Percentiles rank a stretch among this genome's conserved stretches.
Evolutionary conservation across 2,329 filamentous ascomycete species (phyloP).

Genomic region (Cladophialophora chaetospira): DNA sequence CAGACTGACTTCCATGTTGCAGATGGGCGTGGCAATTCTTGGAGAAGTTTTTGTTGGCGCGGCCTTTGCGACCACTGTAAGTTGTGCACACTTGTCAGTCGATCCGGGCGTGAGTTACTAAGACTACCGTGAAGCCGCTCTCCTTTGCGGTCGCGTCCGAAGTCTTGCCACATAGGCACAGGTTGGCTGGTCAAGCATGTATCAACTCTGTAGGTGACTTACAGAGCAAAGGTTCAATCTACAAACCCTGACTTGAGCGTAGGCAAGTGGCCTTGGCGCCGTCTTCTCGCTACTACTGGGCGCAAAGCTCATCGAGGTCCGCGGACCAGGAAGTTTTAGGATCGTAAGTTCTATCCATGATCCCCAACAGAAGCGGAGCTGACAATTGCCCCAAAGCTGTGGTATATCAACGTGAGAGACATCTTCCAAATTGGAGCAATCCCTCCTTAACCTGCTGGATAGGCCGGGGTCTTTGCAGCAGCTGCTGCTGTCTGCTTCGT

Average conservation of each 20-base stretch:
- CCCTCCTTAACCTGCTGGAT: background rate
- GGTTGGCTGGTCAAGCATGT: slow-evolving; percentile 15
- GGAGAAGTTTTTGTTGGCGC: slow-evolving; percentile 17
- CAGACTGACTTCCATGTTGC: background rate
- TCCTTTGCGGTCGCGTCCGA: slow-evolving; percentile 16
- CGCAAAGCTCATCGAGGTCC: slow-evolving; percentile 12
- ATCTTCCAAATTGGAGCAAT: background rate
- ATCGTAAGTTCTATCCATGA: slow-evolving; percentile 4
- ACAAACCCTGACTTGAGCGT: background rate
- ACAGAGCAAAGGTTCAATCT: background rate
- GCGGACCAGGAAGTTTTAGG: slow-evolving; percentile 9
- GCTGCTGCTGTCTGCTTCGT: slow-evolving; percentile 11
- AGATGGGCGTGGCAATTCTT: slow-evolving; percentile 15
- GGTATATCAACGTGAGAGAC: slow-evolving; percentile 16
- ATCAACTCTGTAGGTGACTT: slow-evolving; percentile 15
- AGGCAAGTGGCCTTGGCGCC: slow-evolving; percentile 11
- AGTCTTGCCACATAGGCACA: slow-evolving; percentile 14
- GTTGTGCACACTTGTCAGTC: background rate
- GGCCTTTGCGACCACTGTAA: slow-evolving; percentile 14
- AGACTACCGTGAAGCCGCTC: slow-evolving; percentile 1
- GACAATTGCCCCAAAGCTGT: background rate
- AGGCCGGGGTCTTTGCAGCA: slow-evolving; percentile 8
- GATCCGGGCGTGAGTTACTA: background rate
- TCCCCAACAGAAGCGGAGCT: background rate
- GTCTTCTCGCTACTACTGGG: slow-evolving; percentile 12